These are phyloP conservation scores for Penicillium griseofulvum DNA, from an alignment of 2,329 filamentous ascomycete species.

Conservation along the genomic window DNA sequence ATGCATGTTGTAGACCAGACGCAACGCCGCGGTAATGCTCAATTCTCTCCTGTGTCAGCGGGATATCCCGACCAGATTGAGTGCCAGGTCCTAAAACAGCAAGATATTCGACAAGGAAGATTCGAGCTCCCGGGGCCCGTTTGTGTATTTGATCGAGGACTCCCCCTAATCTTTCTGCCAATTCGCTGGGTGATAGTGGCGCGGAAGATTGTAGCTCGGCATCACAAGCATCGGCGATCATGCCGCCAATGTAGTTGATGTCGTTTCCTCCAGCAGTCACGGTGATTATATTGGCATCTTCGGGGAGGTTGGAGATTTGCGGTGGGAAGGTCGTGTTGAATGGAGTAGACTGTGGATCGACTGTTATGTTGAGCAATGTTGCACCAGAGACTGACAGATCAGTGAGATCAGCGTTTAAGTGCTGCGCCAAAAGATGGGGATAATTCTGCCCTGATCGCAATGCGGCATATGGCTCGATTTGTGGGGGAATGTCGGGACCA, in stretches of 20 bases:
- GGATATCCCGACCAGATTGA: constrained; percentile 6
- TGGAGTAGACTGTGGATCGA: constrained; percentile 6
- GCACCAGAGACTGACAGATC: constrained; percentile 16
- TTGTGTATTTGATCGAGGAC: constrained; percentile 13
- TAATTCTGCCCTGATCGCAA: constrained; percentile 18
- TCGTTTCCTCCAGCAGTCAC: constrained; percentile 18
- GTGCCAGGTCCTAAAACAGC: constrained; percentile 15
- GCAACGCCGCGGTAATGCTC: constrained; percentile 10
- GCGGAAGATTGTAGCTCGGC: background rate
- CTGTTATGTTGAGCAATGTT: constrained; percentile 17
- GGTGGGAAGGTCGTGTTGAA: constrained; percentile 7
- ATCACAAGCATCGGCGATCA: constrained; percentile 11
- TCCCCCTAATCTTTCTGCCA: constrained; percentile 8
- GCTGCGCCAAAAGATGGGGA: constrained; percentile 13
- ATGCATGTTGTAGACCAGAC: constrained; percentile 12
- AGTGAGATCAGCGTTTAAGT: constrained; percentile 13
- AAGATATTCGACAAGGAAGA: constrained; percentile 17
- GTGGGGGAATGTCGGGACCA: constrained; percentile 15
- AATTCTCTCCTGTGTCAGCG: constrained; percentile 12
- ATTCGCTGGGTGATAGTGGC: constrained; percentile 1
- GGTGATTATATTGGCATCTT: constrained; percentile 14
- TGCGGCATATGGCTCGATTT: constrained; percentile 11
- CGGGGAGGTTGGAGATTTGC: constrained; percentile 11
- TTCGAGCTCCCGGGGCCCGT: constrained; percentile 9
- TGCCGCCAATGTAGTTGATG: constrained; percentile 17